A percentile compares a stretch with the other conserved stretches of the same genome.
These are phyloP conservation scores for Wickerhamiella qilinensis DNA, from an alignment of 805 yeast genomes.

Conservation along the genomic window DNA sequence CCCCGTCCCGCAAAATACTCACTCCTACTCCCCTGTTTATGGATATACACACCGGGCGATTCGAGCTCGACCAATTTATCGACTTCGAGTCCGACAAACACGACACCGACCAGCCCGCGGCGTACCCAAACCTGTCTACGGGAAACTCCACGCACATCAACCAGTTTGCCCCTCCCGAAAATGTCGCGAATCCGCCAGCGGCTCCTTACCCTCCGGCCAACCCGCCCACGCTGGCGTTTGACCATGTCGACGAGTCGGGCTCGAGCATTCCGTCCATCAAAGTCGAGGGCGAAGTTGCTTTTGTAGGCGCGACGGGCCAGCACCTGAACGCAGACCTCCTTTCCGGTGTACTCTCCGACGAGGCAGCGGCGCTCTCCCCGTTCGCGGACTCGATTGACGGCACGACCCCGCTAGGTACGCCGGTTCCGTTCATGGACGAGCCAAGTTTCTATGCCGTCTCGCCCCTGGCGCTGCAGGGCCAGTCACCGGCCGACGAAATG, in stretches of 20 bases:
- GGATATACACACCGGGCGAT: background rate
- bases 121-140: too few relatives aligned
- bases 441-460: background rate
- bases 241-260: background rate
- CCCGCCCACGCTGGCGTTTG: too few relatives aligned
- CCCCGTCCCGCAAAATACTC: too few relatives aligned
- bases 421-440: background rate
- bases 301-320: too few relatives aligned
- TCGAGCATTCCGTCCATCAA: background rate
- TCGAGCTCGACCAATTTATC: constrained; percentile 9
- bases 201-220: too few relatives aligned
- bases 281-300: background rate
- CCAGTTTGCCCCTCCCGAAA: background rate
- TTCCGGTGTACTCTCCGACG: background rate
- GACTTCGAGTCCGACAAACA: constrained; percentile 10
- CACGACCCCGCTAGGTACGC: background rate
- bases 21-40: background rate
- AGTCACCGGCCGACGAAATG: background rate
- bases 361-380: background rate
- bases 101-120: constrained; percentile 7
- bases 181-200: too few relatives aligned
- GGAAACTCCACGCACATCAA: too few relatives aligned
- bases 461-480: background rate
- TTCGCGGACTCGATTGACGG: background rate
- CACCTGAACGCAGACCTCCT: background rate